A percentile compares a stretch with the other conserved stretches of the same genome.
These are phyloP conservation scores for Parietaria judaica DNA, from an alignment of 306 rosid genomes.

Conservation along the genomic window DNA sequence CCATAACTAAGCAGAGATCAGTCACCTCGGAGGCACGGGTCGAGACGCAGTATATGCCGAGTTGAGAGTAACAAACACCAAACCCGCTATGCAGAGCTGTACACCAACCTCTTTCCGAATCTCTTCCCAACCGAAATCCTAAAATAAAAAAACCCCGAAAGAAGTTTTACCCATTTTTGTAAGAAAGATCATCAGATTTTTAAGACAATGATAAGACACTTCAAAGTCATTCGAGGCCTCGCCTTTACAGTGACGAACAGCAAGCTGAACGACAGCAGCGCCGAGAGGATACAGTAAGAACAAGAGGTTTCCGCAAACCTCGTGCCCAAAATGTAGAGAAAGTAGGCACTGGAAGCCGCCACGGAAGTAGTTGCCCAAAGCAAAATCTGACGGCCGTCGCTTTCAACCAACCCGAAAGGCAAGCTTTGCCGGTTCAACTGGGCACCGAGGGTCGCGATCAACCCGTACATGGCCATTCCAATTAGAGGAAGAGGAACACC, in stretches of 20 bases:
- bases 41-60: conserved; percentile 46
- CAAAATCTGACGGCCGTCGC: conserved; percentile 42
- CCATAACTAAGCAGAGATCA: neutral
- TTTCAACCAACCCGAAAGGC: conserved; percentile 45
- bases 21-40: conserved; percentile 56
- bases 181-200: neutral
- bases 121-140: conserved; percentile 64
- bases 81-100: conserved; percentile 50
- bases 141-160: conserved; percentile 9
- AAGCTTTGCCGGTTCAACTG: conserved; percentile 44
- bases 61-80: conserved; percentile 63
- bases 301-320: conserved; percentile 56
- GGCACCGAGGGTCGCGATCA: conserved; percentile 48
- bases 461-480: conserved; percentile 70
- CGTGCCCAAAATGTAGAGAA: conserved; percentile 65
- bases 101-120: conserved; percentile 41
- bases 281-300: conserved; percentile 66
- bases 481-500: conserved; percentile 82
- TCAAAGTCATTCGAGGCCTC: neutral
- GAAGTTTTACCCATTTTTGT: neutral
- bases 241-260: conserved; percentile 53
- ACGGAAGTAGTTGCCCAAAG: conserved; percentile 66
- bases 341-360: conserved; percentile 82
- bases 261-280: conserved; percentile 62
- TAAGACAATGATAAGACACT: neutral